Evolutionary conservation across 2,329 filamentous ascomycete species (phyloP).

Genomic region (Nigrospora osmanthi): DNA sequence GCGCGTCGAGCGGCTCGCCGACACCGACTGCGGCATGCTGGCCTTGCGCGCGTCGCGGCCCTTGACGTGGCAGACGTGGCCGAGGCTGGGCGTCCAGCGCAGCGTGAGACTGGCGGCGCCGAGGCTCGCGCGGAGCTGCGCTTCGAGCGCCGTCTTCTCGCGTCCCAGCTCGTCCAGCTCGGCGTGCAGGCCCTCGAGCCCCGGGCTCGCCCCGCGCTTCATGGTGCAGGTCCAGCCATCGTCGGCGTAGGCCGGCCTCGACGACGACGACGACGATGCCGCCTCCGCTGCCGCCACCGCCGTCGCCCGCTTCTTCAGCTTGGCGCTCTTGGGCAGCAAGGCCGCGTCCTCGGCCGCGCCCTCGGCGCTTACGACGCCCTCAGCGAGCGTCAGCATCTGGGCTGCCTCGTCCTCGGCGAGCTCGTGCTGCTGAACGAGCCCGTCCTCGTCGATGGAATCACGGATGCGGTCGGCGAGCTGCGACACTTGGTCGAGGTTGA

Average conservation of each 20-base stretch:
- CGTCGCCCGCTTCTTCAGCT: slow-evolving; percentile 27
- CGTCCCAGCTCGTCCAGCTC: slow-evolving; percentile 52
- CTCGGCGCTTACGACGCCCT: slow-evolving; percentile 61
- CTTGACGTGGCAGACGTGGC: slow-evolving; percentile 86
- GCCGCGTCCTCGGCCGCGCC: slow-evolving; percentile 50
- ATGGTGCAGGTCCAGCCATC: slow-evolving; percentile 57
- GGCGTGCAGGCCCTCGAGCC: slow-evolving; percentile 59
- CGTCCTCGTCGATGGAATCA: slow-evolving; percentile 85
- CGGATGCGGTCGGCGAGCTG: slow-evolving; percentile 65
- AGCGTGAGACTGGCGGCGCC: slow-evolving; percentile 61
- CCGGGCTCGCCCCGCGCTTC: slow-evolving; percentile 59
- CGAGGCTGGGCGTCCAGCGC: slow-evolving; percentile 78
- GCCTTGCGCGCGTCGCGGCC: slow-evolving; percentile 57
- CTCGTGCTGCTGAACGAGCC: slow-evolving; percentile 72
- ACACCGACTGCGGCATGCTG: slow-evolving; percentile 46
- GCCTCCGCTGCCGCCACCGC: slow-evolving; percentile 41
- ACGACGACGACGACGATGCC: slow-evolving; percentile 36
- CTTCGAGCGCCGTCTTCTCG: slow-evolving; percentile 54
- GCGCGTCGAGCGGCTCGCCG: slow-evolving; percentile 74
- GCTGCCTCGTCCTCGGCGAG: slow-evolving; percentile 65
- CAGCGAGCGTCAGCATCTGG: slow-evolving; percentile 64
- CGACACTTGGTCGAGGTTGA: slow-evolving; percentile 59
- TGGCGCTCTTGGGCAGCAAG: slow-evolving; percentile 43
- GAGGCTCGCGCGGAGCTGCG: slow-evolving; percentile 54
- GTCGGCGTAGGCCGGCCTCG: slow-evolving; percentile 51